Conservation (phyloP, 1,139 yeast genomes). For the Diutina ranongensis region DNA sequence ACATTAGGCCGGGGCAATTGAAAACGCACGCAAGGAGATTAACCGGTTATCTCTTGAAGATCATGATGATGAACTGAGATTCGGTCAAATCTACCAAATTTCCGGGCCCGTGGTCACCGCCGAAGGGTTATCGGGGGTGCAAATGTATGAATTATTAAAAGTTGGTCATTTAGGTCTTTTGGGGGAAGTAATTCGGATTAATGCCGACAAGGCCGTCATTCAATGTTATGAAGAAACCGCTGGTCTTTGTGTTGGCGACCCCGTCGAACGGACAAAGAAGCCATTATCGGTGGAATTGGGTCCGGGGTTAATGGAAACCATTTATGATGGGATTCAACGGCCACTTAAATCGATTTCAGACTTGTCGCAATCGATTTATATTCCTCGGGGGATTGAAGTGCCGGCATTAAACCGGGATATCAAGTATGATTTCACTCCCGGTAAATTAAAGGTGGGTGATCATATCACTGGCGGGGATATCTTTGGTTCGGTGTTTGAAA, state of each 20-base stretch:
- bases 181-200: slow-evolving; percentile 96
- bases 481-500: slow-evolving; percentile 87
- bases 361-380: slow-evolving; percentile 78
- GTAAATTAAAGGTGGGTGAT: slow-evolving; percentile 71
- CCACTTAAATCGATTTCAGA: slow-evolving; percentile 90
- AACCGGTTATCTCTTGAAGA: slow-evolving; percentile 79
- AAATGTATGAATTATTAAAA: slow-evolving; percentile 96
- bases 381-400: slow-evolving; percentile 97
- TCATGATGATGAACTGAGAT: slow-evolving; percentile 52
- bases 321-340: slow-evolving; percentile 98
- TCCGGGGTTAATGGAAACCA: slow-evolving; percentile 98
- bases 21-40: slow-evolving; percentile 91
- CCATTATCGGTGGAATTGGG: slow-evolving; percentile 97
- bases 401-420: slow-evolving; percentile 80
- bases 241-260: slow-evolving; percentile 98
- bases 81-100: slow-evolving; percentile 84
- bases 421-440: slow-evolving; percentile 79
- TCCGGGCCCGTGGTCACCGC: slow-evolving; percentile 98
- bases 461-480: slow-evolving; percentile 98
- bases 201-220: slow-evolving; percentile 91
- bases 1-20: slow-evolving; percentile 87
- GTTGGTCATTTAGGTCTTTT: slow-evolving; percentile 96
- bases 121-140: slow-evolving; percentile 97
- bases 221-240: slow-evolving; percentile 99
- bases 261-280: slow-evolving; percentile 93